Percentiles rank a stretch among this genome's conserved stretches.
phyloP scores from a whole-genome alignment of 306 rosid species.

The Vigna reflexopilosa region DNA sequence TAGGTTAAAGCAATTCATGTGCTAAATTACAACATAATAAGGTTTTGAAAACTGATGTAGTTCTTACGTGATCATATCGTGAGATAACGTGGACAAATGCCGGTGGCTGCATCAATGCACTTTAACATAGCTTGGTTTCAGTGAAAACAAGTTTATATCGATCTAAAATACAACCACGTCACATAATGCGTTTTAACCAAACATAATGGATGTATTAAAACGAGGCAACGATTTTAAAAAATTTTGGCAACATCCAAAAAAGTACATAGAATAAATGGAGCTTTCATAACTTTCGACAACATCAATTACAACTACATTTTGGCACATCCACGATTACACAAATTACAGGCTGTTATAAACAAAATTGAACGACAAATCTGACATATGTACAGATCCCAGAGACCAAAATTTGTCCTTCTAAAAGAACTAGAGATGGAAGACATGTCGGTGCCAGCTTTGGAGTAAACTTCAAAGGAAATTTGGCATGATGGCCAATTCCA shows the following conservation, averaged over 20 bases:
- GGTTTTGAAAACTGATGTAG: too few species aligned
- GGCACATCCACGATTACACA: constrained; percentile 47
- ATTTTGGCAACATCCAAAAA: background rate
- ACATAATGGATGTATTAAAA: background rate
- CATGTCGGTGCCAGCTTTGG: constrained; percentile 30
- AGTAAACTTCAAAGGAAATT: constrained; percentile 46
- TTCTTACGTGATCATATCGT: too few species aligned
- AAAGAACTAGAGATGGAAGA: constrained; percentile 34
- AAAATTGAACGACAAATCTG: constrained; percentile 44
- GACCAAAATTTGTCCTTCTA: constrained; percentile 44
- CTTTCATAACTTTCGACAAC: constrained; percentile 36
- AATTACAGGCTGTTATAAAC: constrained; percentile 45
- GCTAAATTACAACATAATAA: too few species aligned
- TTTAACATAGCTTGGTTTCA: background rate
- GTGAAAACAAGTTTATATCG: background rate
- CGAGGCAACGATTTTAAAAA: background rate
- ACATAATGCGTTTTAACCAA: background rate
- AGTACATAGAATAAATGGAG: constrained; percentile 9
- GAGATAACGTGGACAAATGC: too few species aligned
- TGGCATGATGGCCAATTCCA: constrained; percentile 3
- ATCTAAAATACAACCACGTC: background rate
- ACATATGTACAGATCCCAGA: constrained; percentile 48
- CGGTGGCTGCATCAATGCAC: background rate
- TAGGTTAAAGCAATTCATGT: too few species aligned
- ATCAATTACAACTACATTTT: constrained; percentile 41